Base-by-base conservation (phyloP, 2,329 filamentous ascomycete genomes). In the Fusarium subtropicale region DNA sequence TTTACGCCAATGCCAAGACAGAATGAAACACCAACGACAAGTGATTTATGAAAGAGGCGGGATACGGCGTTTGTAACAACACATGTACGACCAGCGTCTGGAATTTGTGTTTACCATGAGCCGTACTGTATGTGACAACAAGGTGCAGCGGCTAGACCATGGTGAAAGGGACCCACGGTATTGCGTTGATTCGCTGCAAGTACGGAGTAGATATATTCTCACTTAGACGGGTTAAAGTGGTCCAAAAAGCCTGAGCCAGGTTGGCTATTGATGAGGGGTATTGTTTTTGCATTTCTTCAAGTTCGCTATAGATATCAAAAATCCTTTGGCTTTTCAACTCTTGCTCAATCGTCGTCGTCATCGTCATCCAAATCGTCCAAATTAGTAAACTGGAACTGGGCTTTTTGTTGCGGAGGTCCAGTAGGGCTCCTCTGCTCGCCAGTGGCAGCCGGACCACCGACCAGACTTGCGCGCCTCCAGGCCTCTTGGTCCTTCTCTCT, bases 351-450 rank as follows among this genome's bases (percentile, higher is more conserved):
- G 10, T 81, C 63, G 15, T 66, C 79, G 11, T 68, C 66, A 30
- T 80, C 79, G 38, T 85, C 82, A 45, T 86, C 84, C 54, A 87
- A 80, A 65, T 87, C 85, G 66, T 86, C 82, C 70, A 85, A 75
- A 56, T 81, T 85, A 56, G 85, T 82, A 58, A 87, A 88, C 72
- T 86, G 85, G 68, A 87, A 88, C 79, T 88, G 86, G 5, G 68
- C 68, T 75, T 84, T 85, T 76, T 81, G 83, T 72, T 81, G 80
- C 3, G 75, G 76, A 6, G 74, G 72, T 6, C 71, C 74, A 15
- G 77, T 66, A 16, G 64, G 64, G 9, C 72, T 70, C 28, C 70
- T 72, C 39, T 69, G 70, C n/a, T 72, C 71, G 5, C 71, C 75
- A 20, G 76, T 64, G 20, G 71, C 69, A 13, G 71, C 75, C 15